phyloP scores from a whole-genome alignment of 2,329 filamentous ascomycete species.

The Xylariaceae sp. region DNA sequence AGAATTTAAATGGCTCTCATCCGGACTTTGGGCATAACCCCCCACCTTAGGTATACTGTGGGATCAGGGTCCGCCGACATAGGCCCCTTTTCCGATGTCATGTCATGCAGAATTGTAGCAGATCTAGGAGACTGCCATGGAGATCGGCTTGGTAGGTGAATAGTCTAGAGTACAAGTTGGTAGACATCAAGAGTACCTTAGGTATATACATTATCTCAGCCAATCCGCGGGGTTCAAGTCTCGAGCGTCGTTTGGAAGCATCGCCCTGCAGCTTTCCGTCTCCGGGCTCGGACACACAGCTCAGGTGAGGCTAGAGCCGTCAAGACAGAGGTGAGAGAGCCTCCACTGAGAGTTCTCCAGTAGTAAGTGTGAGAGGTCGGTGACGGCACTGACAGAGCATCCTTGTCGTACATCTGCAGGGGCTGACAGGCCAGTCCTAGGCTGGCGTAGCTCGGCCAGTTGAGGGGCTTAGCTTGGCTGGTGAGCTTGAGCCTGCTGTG shows the following conservation, averaged over 20 bases:
- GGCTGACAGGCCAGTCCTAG: not conserved
- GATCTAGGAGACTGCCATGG: not conserved
- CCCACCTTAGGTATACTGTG: not conserved
- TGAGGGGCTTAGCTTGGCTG: constrained; percentile 3
- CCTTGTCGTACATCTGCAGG: constrained; percentile 1
- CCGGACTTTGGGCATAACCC: not conserved
- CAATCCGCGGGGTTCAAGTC: too few relatives aligned
- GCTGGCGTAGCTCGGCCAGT: not conserved
- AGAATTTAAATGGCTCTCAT: not conserved
- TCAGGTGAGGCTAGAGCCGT: too few relatives aligned
- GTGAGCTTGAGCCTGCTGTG: not conserved
- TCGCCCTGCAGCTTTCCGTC: not conserved
- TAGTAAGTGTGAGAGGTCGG: too few relatives aligned
- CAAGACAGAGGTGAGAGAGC: too few relatives aligned
- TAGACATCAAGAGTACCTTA: too few relatives aligned
- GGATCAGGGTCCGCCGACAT: not conserved
- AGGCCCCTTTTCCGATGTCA: not conserved
- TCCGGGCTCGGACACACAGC: not conserved
- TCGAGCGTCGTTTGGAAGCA: too few relatives aligned
- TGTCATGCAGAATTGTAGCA: not conserved
- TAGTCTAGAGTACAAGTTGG: too few relatives aligned
- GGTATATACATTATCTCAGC: too few relatives aligned
- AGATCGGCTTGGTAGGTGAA: not conserved
- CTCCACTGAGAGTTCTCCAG: too few relatives aligned
- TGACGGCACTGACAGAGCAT: not conserved